Conservation (phyloP, 441 rosid species). For the Kokia cookei region DNA sequence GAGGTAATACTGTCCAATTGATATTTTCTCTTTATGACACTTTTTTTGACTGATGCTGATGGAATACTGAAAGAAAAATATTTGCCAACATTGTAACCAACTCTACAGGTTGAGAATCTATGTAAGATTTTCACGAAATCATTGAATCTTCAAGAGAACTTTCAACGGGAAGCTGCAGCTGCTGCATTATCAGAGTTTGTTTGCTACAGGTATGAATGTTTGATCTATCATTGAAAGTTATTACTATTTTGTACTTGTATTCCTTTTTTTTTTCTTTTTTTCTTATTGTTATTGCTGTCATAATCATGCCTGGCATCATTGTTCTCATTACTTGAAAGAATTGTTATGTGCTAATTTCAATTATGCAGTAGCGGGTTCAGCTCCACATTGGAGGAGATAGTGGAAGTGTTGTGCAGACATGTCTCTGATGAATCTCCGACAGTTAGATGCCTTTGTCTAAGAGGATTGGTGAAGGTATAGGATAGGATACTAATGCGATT, state of each 20-base stretch:
- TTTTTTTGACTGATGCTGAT: background rate
- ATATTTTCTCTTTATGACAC: conserved; percentile 2
- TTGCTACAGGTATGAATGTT: conserved; percentile 61
- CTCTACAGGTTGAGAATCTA: conserved; percentile 71
- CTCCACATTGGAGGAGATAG: conserved; percentile 91
- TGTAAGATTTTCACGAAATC: conserved; percentile 80
- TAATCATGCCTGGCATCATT: background rate
- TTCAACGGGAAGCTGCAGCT: conserved; percentile 97
- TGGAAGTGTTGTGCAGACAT: conserved; percentile 88
- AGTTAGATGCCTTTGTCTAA: conserved; percentile 91
- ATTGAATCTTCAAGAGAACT: conserved; percentile 62
- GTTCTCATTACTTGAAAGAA: background rate
- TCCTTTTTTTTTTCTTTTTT: background rate
- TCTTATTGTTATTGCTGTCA: background rate
- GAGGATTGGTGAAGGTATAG: conserved; percentile 91
- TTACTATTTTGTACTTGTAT: conserved; percentile 6
- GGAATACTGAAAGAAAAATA: background rate
- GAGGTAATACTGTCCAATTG: conserved; percentile 46
- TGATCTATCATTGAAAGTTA: background rate
- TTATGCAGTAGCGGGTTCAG: conserved; percentile 66
- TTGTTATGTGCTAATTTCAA: conserved; percentile 16
- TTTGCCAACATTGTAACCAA: background rate
- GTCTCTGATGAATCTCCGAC: conserved; percentile 96
- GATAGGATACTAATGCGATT: conserved; percentile 7
- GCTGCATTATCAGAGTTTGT: conserved; percentile 97